Base-by-base conservation (phyloP, 257 asterid genomes). In the Oldenlandia corymbosa region DNA sequence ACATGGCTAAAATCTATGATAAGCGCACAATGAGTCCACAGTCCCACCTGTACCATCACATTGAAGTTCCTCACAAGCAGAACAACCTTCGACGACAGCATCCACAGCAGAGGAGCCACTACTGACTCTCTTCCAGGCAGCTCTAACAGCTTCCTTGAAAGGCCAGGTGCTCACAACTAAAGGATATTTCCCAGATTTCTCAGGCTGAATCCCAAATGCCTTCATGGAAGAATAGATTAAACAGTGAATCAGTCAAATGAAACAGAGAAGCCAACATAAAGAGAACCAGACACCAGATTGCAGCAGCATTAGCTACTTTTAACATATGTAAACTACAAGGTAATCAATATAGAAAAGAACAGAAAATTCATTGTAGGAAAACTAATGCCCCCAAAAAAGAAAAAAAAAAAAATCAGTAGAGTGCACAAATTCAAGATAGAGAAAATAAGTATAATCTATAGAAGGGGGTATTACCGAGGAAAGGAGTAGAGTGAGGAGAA, bases 81-180 rank as follows among this genome's bases (percentile, higher is more conserved):
- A 82, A 76, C 97, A 92, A 52, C 97, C 99, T 76, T 83, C 85
- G 53, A 83, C 80, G 43, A 92, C 91, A 6, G 99, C 91, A 77
- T 92, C 97, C 50, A 89, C 64, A 0, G 99, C 97, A 1, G 97
- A 79, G 42, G 76, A 75, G 37, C 97, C 97, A 17, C 65, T 27
- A 37, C 78, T 80, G 57, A 75, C 85, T 30, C 82, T 66, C 60
- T 62, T 77, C 97, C 99, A 89, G 12, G 97, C 97, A 13, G 97
- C 82, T 75, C 94, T 82, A 71, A 92, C 97, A 23, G 97, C 99
- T 78, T 82, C 96, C 77, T 81, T 21, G 78, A 92, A 92, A 5
- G 99, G 97, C 99, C 99, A 92, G 16, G 99, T 92, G 83, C 97
- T 85, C 69, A 89, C 88, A 42, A 92, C 99, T 21, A 85, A 8